Evolutionary conservation across 345 rosid genomes (phyloP).

Genomic region (Citrus sp.): DNA sequence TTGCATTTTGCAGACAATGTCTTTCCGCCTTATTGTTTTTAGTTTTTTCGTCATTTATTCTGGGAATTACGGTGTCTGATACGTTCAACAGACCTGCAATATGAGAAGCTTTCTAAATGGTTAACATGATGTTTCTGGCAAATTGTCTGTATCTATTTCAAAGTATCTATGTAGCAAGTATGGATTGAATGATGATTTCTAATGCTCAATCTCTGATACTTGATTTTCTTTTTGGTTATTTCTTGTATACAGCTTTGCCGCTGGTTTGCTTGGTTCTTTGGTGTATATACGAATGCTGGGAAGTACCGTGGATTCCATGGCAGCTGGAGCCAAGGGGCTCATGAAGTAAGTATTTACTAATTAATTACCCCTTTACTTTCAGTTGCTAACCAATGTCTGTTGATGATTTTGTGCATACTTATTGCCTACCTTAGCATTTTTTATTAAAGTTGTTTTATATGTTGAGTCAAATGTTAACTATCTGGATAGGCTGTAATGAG

Average conservation of each 20-base stretch:
- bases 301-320: constrained; percentile 79
- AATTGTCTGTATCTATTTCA: not conserved
- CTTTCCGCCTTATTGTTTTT: not conserved
- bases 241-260: constrained; percentile 61
- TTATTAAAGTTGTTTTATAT: not conserved
- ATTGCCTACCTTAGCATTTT: not conserved
- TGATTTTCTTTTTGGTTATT: not conserved
- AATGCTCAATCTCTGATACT: not conserved
- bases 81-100: not conserved
- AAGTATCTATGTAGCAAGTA: not conserved
- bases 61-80: not conserved
- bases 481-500: not conserved
- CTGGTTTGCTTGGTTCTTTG: constrained; percentile 76
- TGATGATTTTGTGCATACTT: not conserved
- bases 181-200: not conserved
- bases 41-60: not conserved
- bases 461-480: not conserved
- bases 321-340: constrained; percentile 77
- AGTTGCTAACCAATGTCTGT: not conserved
- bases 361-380: not conserved
- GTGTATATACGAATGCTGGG: constrained; percentile 87
- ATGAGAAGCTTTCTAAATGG: not conserved
- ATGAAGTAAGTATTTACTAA: constrained; percentile 56
- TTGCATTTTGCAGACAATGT: not conserved
- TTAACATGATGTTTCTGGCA: not conserved